Percentiles rank a stretch among this genome's conserved stretches.
Evolutionary conservation across 805 yeast genomes (phyloP).

Genomic region (Myxozyma nipponensis): DNA sequence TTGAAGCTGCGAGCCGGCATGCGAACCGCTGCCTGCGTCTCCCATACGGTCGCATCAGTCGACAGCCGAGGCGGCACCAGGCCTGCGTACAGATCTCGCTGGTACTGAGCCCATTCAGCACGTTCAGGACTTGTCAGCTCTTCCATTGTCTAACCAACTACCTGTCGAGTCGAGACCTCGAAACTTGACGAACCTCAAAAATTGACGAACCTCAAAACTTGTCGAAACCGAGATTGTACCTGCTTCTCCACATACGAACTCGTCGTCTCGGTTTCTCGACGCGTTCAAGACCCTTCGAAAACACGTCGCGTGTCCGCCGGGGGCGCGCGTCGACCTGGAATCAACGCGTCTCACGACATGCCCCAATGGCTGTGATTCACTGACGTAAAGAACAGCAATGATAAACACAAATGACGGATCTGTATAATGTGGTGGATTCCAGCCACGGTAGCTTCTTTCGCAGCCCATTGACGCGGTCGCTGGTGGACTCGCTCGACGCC

Average conservation of each 20-base stretch:
- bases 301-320: no score
- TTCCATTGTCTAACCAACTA: neutral
- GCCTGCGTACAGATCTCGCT: conserved; percentile 11
- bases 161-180: no score
- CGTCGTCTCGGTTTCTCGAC: no score
- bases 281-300: no score
- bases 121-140: neutral
- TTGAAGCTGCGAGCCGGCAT: conserved; percentile 13
- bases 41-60: conserved; percentile 11
- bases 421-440: neutral
- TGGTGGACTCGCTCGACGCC: conserved; percentile 5
- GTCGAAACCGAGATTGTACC: no score
- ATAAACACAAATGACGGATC: conserved; percentile 12
- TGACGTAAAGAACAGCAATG: no score
- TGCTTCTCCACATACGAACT: no score
- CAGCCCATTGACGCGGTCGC: conserved; percentile 1
- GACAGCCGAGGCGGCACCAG: conserved; percentile 14
- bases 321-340: no score
- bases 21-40: conserved; percentile 7
- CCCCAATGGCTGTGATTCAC: no score
- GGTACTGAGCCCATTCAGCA: conserved; percentile 21
- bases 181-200: no score
- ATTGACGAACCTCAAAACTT: no score
- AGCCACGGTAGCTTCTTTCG: neutral
- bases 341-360: neutral